These are phyloP conservation scores for Centrapalus pauciflorus DNA, from an alignment of 129 eudicot genomes.

Conservation along the genomic window DNA sequence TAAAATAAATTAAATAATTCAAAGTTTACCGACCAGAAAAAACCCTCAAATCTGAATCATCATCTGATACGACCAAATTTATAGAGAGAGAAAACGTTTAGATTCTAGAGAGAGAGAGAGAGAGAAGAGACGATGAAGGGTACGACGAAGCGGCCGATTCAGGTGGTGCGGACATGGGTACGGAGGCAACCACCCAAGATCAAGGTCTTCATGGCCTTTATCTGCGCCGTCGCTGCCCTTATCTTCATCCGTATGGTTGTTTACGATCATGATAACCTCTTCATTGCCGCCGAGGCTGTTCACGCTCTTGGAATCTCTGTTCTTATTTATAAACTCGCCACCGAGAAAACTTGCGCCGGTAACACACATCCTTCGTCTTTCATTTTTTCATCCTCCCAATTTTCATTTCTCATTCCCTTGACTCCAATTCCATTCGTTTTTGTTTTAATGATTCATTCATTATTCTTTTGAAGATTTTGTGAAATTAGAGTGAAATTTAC, in stretches of 20 bases:
- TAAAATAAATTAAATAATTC: no score
- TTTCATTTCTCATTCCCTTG: background rate
- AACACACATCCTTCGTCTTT: no score
- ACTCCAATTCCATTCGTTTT: background rate
- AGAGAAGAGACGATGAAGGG: constrained; percentile 21
- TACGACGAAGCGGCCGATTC: constrained; percentile 29
- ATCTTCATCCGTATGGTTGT: constrained; percentile 54
- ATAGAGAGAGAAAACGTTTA: background rate
- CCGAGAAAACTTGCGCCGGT: constrained; percentile 83
- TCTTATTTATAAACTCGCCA: constrained; percentile 59
- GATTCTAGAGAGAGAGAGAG: background rate
- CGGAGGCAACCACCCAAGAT: constrained; percentile 73
- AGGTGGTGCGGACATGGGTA: constrained; percentile 51
- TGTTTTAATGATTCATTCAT: background rate
- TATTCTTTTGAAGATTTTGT: background rate
- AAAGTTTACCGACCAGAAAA: no score
- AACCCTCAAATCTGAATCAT: no score
- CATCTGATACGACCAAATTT: background rate
- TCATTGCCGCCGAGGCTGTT: constrained; percentile 69
- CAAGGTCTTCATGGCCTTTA: constrained; percentile 55
- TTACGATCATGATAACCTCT: constrained; percentile 70
- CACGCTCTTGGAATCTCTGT: constrained; percentile 67
- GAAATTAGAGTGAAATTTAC: background rate
- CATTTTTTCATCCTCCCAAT: background rate
- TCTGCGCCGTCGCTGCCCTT: constrained; percentile 44